Conservation (phyloP, 257 asterid species). For the Cordia subcordata region DNA sequence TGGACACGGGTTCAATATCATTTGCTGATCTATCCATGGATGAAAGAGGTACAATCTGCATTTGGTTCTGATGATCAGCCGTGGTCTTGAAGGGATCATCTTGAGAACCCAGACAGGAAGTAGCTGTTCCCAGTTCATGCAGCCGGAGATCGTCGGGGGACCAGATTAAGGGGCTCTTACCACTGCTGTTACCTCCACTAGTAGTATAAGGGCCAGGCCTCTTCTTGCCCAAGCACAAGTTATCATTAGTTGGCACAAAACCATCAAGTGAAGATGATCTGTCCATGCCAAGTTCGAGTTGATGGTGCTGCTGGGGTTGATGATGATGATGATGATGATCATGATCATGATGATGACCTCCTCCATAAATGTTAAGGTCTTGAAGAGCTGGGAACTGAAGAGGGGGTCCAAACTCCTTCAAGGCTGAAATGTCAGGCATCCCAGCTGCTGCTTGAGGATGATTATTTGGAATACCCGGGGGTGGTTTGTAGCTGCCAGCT, state of each 20-base stretch:
- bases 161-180: constrained; percentile 65
- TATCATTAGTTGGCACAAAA: constrained; percentile 23
- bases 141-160: constrained; percentile 64
- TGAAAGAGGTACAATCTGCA: constrained; percentile 26
- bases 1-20: constrained; percentile 37
- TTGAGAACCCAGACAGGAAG: constrained; percentile 27
- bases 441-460: too few relatives aligned
- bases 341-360: constrained; percentile 19
- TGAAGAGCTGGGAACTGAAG: constrained; percentile 67
- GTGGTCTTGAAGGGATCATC: constrained; percentile 15
- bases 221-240: constrained; percentile 45
- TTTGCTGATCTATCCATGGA: constrained; percentile 36
- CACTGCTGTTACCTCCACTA: constrained; percentile 26
- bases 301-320: constrained; percentile 40
- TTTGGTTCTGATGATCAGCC: constrained; percentile 31
- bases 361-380: constrained; percentile 79
- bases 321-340: constrained; percentile 30
- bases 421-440: constrained; percentile 31
- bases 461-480: constrained; percentile 22
- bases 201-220: constrained; percentile 44
- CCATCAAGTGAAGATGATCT: constrained; percentile 39
- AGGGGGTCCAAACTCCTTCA: constrained; percentile 40
- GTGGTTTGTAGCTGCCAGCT: constrained; percentile 43
- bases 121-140: constrained; percentile 47
- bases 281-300: constrained; percentile 16